A percentile compares a stretch with the other conserved stretches of the same genome.
These are phyloP conservation scores for Botryosphaeria agaves DNA, from an alignment of 2,329 filamentous ascomycete genomes.

Conservation along the genomic window DNA sequence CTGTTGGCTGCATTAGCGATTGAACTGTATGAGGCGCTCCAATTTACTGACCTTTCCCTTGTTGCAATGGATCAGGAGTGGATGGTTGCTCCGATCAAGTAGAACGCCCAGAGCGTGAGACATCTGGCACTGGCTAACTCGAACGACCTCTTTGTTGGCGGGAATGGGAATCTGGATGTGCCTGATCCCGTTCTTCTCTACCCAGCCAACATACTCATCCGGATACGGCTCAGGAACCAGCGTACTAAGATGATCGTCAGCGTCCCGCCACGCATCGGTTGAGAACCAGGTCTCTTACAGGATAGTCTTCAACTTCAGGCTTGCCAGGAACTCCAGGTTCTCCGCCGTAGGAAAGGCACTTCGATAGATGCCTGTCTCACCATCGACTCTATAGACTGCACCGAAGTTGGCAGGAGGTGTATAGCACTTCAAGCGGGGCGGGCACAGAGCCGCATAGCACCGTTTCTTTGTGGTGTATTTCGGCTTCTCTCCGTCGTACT, in stretches of 20 bases:
- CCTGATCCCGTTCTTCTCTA: conserved; percentile 47
- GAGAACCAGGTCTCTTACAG: conserved; percentile 34
- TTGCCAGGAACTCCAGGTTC: conserved; percentile 53
- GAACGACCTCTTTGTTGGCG: conserved; percentile 62
- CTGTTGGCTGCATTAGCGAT: conserved; percentile 17
- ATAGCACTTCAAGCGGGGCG: conserved; percentile 19
- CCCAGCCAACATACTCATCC: conserved; percentile 38
- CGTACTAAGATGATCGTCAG: conserved; percentile 22
- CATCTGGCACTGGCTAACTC: conserved; percentile 34
- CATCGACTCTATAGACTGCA: conserved; percentile 49
- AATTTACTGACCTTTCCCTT: conserved; percentile 51
- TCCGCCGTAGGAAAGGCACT: conserved; percentile 60
- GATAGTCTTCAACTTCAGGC: conserved; percentile 59
- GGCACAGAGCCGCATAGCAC: conserved; percentile 2
- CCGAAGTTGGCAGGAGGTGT: conserved; percentile 58
- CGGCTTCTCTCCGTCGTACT: background rate
- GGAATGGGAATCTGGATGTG: conserved; percentile 64
- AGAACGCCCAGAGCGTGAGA: conserved; percentile 52
- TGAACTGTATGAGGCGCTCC: background rate
- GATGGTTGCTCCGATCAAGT: conserved; percentile 56
- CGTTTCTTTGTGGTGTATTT: background rate
- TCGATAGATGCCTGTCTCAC: conserved; percentile 60
- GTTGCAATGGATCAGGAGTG: conserved; percentile 80
- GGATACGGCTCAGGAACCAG: conserved; percentile 32
- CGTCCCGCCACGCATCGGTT: background rate